These are phyloP conservation scores for Scytalidium sp. DNA, from an alignment of 2,329 filamentous ascomycete genomes.

Conservation along the genomic window DNA sequence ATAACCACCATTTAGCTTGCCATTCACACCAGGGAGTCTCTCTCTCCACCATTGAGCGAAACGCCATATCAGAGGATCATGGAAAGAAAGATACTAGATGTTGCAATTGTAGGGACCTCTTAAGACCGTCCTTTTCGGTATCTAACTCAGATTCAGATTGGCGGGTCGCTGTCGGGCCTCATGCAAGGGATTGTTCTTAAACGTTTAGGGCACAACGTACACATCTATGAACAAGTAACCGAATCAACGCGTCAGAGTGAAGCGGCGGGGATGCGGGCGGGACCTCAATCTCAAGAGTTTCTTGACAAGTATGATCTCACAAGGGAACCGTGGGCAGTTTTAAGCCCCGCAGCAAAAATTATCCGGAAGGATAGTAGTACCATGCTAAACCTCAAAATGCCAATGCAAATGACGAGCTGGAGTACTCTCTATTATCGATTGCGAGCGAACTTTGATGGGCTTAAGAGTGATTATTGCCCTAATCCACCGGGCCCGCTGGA, in stretches of 20 bases:
- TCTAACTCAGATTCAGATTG: too few relatives aligned
- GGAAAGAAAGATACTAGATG: not conserved
- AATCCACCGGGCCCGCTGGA: not conserved
- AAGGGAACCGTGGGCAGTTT: not conserved
- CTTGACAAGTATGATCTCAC: not conserved
- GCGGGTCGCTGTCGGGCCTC: not conserved
- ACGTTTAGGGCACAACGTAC: not conserved
- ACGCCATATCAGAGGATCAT: not conserved
- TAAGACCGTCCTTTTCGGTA: not conserved
- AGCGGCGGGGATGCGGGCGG: not conserved
- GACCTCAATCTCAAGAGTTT: not conserved
- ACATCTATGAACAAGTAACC: not conserved
- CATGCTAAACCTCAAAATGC: not conserved
- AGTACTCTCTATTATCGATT: not conserved
- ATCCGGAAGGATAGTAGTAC: not conserved
- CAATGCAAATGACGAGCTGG: not conserved
- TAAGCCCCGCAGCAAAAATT: not conserved
- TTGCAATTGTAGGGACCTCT: not conserved
- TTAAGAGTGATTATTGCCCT: not conserved
- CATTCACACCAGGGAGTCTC: too few relatives aligned
- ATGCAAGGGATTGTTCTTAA: not conserved
- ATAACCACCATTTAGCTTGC: too few relatives aligned
- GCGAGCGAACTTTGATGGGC: not conserved
- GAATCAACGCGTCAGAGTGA: not conserved
- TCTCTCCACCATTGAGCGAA: too few relatives aligned